Evolutionary conservation across 371 early-diverging fungal genomes (phyloP), one percentile per base, ranked within the genome.

Genomic region (Mucor circinelloides): DNA sequence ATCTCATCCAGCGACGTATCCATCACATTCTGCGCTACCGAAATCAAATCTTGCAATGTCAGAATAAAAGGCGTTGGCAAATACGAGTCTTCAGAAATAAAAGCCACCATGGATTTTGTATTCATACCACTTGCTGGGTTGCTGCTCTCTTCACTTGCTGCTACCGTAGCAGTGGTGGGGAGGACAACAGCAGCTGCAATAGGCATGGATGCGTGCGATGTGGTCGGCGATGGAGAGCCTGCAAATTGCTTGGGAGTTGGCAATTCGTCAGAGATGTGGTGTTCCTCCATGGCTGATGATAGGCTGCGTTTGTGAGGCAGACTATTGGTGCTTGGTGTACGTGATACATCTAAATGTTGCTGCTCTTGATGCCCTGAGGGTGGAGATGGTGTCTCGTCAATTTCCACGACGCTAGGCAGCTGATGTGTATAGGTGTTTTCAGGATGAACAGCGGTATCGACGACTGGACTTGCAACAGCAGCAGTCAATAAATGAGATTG

Each of bases 51-150:
- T 57, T 88, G 89, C 4, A 88, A 52, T 0, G 89, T 83, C 25
- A 87, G 60, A 6, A 88, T 86, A 65, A 88, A 88, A 0, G 87
- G 89, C 0, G 89, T 87, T 27, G 87, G 86, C 50, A 83, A 70
- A 42, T 87, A 88, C 2, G 85, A 80, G 32, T 88, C 88, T 69
- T 88, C 88, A 3, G 88, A 85, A 30, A 85, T 79, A 1, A 84
- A 63, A 5, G 87, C 80, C 3, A 86, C 70, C 57, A 82, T 79
- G 10, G 78, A 65, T 31, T 64, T 60, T 1, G 36, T 21, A 52
- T 52, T 52, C 13, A 52, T 52, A 7, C 50, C 50, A 25, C 28
- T 40, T 31, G 44, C 21, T 15, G 58, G 27, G 31, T 1, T 9
- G 6, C 13, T 9, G 19, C 9, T 6, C n/a, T 21, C 28, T 17